Evolutionary conservation across 139 green algal species (phyloP), one percentile per base, ranked within the genome.

Genomic region (Medakamo hakoo): DNA sequence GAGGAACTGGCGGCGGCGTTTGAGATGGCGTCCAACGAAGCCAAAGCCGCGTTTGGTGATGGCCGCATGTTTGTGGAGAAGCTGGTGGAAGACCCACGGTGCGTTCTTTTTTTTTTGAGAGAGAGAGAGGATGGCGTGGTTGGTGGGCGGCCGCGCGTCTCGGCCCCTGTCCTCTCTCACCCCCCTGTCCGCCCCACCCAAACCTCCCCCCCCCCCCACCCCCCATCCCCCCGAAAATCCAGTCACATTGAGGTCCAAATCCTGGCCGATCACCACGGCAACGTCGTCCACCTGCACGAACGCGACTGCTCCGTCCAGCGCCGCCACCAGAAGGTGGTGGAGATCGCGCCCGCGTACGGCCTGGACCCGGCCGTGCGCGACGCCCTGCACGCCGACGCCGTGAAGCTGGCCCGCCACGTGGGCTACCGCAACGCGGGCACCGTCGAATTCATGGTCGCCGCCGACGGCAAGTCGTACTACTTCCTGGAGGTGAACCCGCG

Each of bases 371-470:
- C 60, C 3, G 68, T 85, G 1, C 71, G 78, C 4, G 22, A 73
- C 0, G 59, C 62, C 22, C 68, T 94, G 61, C 85, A 83, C 67
- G 66, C 58, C 29, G 84, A 92, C 58, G 84, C 88, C 3, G 80
- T 91, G 5, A 85, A 80, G 74, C 75, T 94, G 57, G 73, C 67
- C 27, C 76, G 76, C 62, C 78, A 93, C 63, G 82, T 90, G 57
- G 80, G 77, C 3, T 94, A 94, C 76, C 55, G 78, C 48, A 90
- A 91, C 67, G 84, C 81, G 21, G 89, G 89, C 48, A 98, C 92
- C n/a, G 88, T 98, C 29, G 92, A 98, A 82, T 98, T 98, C 76
- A 92, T 98, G 82, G 85, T 98, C n/a, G 87, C 92, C 75, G 83
- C 88, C 73, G 62, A 86, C 27, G 86, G 86, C 20, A 66, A 78